Percentiles rank a stretch among this genome's conserved stretches.
These are phyloP conservation scores for Ceratocystis cubensis DNA, from an alignment of 2,329 filamentous ascomycete species.

Conservation along the genomic window DNA sequence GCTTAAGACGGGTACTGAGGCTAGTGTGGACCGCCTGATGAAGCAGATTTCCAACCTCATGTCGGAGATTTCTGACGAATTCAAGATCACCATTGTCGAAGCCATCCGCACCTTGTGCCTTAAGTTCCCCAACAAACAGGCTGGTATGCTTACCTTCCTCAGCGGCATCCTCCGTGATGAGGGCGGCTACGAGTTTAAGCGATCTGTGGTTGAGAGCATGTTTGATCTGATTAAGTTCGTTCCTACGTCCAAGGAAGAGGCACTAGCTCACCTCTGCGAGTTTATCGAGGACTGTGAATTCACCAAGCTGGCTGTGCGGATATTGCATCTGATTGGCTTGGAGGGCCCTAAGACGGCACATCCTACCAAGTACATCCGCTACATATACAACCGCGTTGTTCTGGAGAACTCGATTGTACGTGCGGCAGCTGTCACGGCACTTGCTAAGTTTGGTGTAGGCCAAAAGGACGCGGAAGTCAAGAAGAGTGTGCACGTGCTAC, in stretches of 20 bases:
- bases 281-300: slow-evolving; percentile 99
- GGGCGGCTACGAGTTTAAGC: slow-evolving; percentile 97
- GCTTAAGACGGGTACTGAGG: slow-evolving; percentile 95
- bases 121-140: slow-evolving; percentile 97
- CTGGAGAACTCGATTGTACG: slow-evolving; percentile 93
- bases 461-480: slow-evolving; percentile 96
- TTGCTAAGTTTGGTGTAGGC: slow-evolving; percentile 93
- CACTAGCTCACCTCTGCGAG: slow-evolving; percentile 89
- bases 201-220: slow-evolving; percentile 95
- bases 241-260: slow-evolving; percentile 68
- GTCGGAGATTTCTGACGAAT: slow-evolving; percentile 98
- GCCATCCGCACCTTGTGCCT: slow-evolving; percentile 91
- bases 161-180: slow-evolving; percentile 95
- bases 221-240: slow-evolving; percentile 99
- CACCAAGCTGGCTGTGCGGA: slow-evolving; percentile 90
- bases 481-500: slow-evolving; percentile 81
- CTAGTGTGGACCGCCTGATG: slow-evolving; percentile 92
- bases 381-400: slow-evolving; percentile 98
- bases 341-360: slow-evolving; percentile 92
- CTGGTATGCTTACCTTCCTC: slow-evolving; percentile 92
- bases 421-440: slow-evolving; percentile 84
- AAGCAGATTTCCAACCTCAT: slow-evolving; percentile 98
- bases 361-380: slow-evolving; percentile 96
- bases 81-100: slow-evolving; percentile 99
- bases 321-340: slow-evolving; percentile 82